A percentile compares a stretch with the other conserved stretches of the same genome.
Evolutionary conservation across 176 grass and related monocot genomes (phyloP).

Genomic region (Bolboschoenus planiculmis): DNA sequence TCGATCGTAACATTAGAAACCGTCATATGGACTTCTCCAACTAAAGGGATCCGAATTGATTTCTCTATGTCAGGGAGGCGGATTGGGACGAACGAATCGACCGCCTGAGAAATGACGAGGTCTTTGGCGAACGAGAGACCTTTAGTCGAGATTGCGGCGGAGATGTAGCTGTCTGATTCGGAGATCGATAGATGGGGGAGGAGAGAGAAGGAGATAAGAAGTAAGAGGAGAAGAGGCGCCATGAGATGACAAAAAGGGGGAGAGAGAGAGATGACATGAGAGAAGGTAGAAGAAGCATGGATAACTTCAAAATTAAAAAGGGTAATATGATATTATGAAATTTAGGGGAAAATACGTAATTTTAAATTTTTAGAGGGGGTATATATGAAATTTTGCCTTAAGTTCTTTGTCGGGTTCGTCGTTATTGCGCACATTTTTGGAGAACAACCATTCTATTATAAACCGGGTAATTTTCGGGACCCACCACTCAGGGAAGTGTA

Average conservation of each 20-base stretch:
- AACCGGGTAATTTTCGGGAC: not conserved
- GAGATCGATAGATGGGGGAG: not conserved
- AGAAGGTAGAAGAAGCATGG: not conserved
- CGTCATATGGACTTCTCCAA: slow-evolving; percentile 51
- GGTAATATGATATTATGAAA: too few species aligned
- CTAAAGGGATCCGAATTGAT: slow-evolving; percentile 45
- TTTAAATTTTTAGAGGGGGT: too few species aligned
- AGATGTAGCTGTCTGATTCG: slow-evolving; percentile 43
- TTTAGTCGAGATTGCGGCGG: slow-evolving; percentile 56
- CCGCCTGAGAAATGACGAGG: slow-evolving; percentile 52
- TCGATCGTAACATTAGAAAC: slow-evolving; percentile 49
- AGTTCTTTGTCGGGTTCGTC: not conserved
- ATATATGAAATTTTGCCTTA: too few species aligned
- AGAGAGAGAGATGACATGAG: not conserved
- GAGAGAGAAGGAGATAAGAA: slow-evolving; percentile 26
- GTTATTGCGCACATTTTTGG: not conserved
- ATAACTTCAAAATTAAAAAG: too few species aligned
- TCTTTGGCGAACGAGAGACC: slow-evolving; percentile 84
- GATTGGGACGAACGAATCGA: slow-evolving; percentile 40
- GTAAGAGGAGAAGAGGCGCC: slow-evolving; percentile 10
- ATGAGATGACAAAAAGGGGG: slow-evolving; percentile 12
- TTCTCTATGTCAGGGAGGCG: slow-evolving; percentile 63
- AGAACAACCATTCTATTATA: not conserved
- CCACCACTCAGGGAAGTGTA: not conserved
- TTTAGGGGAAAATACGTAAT: too few species aligned